These are phyloP conservation scores for Rhododendron williamsianum DNA, from an alignment of 148 eudicot species.

Conservation along the genomic window DNA sequence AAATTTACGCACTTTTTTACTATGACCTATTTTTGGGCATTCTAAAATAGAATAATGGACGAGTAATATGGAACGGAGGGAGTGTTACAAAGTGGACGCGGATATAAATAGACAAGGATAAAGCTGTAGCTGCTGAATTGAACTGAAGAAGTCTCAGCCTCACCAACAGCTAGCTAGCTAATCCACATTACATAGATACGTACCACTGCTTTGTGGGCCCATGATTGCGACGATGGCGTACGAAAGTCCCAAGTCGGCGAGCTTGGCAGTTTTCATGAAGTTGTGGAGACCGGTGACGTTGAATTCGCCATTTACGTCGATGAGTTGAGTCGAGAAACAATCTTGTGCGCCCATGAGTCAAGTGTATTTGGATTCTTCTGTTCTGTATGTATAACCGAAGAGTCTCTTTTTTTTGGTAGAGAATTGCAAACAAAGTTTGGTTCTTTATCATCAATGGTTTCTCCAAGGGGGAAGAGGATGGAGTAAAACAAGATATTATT, in stretches of 20 bases:
- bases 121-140: background rate
- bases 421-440: background rate
- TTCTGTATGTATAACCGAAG: background rate
- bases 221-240: conserved; percentile 50
- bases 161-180: background rate
- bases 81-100: background rate
- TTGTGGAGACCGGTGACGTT: conserved; percentile 25
- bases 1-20: background rate
- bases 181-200: background rate
- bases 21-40: background rate
- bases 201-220: conserved; percentile 65
- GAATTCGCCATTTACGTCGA: conserved; percentile 31
- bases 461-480: background rate
- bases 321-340: conserved; percentile 27
- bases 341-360: conserved; percentile 14
- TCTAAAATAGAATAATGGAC: background rate
- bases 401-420: background rate
- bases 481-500: background rate
- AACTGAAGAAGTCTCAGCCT: background rate
- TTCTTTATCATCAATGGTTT: background rate
- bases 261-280: conserved; percentile 30
- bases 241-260: conserved; percentile 32
- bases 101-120: background rate
- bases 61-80: background rate
- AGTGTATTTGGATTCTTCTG: background rate